phyloP scores from a whole-genome alignment of 805 yeast genomes.

The Sugiyamaella lignohabitans region DNA sequence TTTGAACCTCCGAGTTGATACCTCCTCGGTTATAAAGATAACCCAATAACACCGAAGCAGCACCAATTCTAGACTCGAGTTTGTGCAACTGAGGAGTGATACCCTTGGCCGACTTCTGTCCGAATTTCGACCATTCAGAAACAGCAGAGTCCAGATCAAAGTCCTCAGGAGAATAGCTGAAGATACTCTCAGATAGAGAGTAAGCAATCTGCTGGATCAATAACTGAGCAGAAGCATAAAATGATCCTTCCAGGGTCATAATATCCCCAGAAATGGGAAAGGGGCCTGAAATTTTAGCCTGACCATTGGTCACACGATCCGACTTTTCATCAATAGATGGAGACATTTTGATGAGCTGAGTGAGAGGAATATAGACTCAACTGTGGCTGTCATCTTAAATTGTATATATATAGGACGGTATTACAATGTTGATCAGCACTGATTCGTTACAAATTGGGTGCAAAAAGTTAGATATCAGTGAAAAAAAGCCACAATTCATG shows the following conservation, averaged over 20 bases:
- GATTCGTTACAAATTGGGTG: too few relatives aligned
- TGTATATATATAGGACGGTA: too few relatives aligned
- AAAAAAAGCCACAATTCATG: too few relatives aligned
- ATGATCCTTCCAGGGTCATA: conserved; percentile 17
- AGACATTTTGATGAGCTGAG: too few relatives aligned
- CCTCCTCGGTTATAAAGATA: conserved; percentile 39
- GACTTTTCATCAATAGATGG: conserved; percentile 4
- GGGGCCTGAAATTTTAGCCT: conserved; percentile 12
- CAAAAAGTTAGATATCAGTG: too few relatives aligned
- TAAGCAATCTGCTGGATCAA: conserved; percentile 31
- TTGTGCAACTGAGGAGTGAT: conserved; percentile 54
- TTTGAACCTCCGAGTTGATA: conserved; percentile 20
- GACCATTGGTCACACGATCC: conserved; percentile 1
- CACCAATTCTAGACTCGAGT: conserved; percentile 72
- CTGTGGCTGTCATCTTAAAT: too few relatives aligned
- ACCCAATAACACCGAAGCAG: conserved; percentile 73
- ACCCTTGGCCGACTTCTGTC: conserved; percentile 47
- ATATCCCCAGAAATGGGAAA: conserved; percentile 21
- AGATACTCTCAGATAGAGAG: conserved; percentile 31
- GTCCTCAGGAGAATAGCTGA: conserved; percentile 60
- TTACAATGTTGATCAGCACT: too few relatives aligned
- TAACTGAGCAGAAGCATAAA: conserved; percentile 24
- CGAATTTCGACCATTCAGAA: conserved; percentile 51
- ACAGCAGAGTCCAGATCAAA: conserved; percentile 55
- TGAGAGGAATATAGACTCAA: too few relatives aligned